Evolutionary conservation across 2,329 filamentous ascomycete genomes (phyloP).

Genomic region (Aphanoascus verrucosus): DNA sequence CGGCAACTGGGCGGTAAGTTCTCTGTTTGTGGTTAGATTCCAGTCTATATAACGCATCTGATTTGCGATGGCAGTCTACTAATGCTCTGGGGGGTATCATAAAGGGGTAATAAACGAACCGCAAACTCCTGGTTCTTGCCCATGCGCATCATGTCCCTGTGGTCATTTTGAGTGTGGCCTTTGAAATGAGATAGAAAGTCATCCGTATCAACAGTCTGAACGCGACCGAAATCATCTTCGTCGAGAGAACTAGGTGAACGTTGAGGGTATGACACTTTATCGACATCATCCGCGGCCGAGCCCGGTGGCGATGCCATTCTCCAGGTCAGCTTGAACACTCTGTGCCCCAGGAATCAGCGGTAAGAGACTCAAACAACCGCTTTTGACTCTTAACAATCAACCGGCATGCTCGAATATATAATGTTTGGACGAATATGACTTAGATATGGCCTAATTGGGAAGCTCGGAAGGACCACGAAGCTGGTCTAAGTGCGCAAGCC

Average conservation of each 20-base stretch:
- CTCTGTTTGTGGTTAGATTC: slow-evolving; percentile 18
- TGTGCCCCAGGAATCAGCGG: background rate
- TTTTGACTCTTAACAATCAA: background rate
- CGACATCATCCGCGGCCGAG: background rate
- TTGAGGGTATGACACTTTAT: slow-evolving; percentile 1
- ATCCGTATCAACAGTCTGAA: slow-evolving; percentile 5
- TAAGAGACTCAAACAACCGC: background rate
- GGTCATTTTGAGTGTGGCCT: slow-evolving; percentile 19
- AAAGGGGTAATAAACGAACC: slow-evolving; percentile 15
- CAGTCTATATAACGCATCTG: slow-evolving; percentile 1
- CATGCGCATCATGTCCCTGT: slow-evolving; percentile 27
- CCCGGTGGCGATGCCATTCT: slow-evolving; percentile 1
- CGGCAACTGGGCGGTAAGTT: slow-evolving; percentile 26
- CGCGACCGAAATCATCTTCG: slow-evolving; percentile 7
- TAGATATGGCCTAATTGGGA: background rate
- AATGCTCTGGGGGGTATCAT: background rate
- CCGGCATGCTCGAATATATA: background rate
- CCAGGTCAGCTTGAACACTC: background rate
- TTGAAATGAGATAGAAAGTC: slow-evolving; percentile 6
- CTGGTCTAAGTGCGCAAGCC: background rate
- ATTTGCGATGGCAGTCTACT: background rate
- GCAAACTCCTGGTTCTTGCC: slow-evolving; percentile 27
- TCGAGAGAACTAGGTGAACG: background rate
- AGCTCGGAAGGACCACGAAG: background rate
- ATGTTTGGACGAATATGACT: background rate